phyloP scores from a whole-genome alignment of 345 rosid species.

The Arabis alpina region DNA sequence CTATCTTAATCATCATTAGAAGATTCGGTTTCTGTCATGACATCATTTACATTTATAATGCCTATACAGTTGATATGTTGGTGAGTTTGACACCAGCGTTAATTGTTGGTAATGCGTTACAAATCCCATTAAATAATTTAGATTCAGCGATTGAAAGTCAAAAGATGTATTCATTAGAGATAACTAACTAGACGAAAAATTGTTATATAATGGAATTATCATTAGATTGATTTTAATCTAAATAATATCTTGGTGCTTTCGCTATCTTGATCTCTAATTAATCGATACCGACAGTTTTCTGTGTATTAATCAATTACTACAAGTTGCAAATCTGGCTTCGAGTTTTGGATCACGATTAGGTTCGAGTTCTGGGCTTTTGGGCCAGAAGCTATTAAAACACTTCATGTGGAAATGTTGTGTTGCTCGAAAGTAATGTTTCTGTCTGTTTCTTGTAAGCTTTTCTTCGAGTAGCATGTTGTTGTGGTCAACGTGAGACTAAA shows the following conservation, averaged over 20 bases:
- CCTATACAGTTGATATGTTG: conserved; percentile 12
- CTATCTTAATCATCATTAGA: conserved; percentile 8
- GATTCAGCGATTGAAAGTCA: conserved; percentile 32
- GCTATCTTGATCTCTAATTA: conserved; percentile 32
- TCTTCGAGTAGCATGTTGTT: no score
- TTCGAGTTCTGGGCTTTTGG: conserved; percentile 17
- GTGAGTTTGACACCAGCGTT: conserved; percentile 11
- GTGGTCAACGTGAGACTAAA: no score
- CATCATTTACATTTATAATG: conserved; percentile 29
- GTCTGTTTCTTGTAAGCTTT: background rate
- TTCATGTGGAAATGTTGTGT: conserved; percentile 24
- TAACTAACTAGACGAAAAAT: conserved; percentile 28
- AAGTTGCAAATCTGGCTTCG: background rate
- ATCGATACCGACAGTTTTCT: conserved; percentile 5
- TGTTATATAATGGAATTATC: conserved; percentile 27
- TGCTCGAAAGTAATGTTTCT: conserved; percentile 7
- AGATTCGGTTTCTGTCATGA: background rate
- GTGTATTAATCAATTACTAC: background rate
- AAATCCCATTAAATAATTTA: conserved; percentile 14
- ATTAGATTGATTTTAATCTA: conserved; percentile 22
- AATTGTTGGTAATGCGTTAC: conserved; percentile 26
- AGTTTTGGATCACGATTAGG: conserved; percentile 18
- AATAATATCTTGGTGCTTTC: conserved; percentile 18
- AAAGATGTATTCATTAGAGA: conserved; percentile 33
- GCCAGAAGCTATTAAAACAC: conserved; percentile 1